Conservation (phyloP, 306 rosid genomes). For the Chamaecrista fasciculata region DNA sequence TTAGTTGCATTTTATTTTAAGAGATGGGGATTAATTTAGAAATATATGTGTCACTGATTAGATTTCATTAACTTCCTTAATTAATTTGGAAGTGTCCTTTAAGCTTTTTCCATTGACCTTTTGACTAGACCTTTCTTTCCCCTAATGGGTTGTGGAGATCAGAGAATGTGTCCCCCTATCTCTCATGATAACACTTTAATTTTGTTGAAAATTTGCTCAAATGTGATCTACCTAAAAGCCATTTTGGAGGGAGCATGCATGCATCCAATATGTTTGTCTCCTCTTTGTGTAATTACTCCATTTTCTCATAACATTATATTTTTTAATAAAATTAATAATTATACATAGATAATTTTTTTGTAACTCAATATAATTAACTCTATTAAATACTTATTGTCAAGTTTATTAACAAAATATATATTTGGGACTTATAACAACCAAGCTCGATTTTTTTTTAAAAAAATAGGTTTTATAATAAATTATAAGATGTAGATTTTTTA, state of each 20-base stretch:
- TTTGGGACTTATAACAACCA: no score
- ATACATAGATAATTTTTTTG: no score
- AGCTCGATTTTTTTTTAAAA: no score
- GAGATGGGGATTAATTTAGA: constrained; percentile 41
- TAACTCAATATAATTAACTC: no score
- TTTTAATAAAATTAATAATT: background rate
- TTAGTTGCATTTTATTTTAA: constrained; percentile 7
- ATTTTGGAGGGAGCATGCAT: background rate
- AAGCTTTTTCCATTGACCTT: constrained; percentile 49
- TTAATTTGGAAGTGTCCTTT: constrained; percentile 44
- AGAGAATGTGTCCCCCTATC: constrained; percentile 41
- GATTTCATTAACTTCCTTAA: constrained; percentile 52
- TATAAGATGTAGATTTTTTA: no score
- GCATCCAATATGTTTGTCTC: constrained; percentile 6
- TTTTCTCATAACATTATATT: background rate
- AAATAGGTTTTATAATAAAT: no score
- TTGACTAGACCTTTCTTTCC: constrained; percentile 61
- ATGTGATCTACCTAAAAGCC: constrained; percentile 38
- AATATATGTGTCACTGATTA: constrained; percentile 43
- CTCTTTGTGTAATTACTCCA: background rate
- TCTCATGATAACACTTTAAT: constrained; percentile 31
- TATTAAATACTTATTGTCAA: no score
- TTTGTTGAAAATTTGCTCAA: constrained; percentile 34
- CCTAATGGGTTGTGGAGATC: constrained; percentile 48
- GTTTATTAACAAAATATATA: no score